Evolutionary conservation across 257 asterid genomes (phyloP), one percentile per base, ranked within the genome.

Genomic region (Solanum okadae): DNA sequence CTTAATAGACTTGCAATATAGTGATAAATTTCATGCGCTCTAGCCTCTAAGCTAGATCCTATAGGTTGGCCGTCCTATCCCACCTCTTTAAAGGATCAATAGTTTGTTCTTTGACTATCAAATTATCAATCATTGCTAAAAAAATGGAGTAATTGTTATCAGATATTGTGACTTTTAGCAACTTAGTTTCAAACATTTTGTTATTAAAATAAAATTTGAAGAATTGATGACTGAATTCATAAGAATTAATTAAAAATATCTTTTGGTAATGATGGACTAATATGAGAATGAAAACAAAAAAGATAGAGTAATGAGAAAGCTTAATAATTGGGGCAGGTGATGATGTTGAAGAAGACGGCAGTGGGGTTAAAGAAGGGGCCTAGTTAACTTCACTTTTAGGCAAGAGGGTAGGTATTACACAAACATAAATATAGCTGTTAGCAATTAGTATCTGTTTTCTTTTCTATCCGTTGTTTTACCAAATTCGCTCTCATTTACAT

Each of bases 241-340:
- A 85, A 63, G 67, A 68, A 63, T 16, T 5, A 70, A 63, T 27
- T 3, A 37, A 67, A 65, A 35, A 27, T 4, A 4, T 18, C 22
- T 31, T 67, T 63, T 67, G n/a, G 38, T 38, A 67, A 67, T 25
- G 81, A 25, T 33, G 16, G 52, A 18, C 18, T n/a, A 49, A 75
- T 73, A 79, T 11, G 6, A 9, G 2, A 81, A 81, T 46, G 68
- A 82, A 82, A 68, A 68, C 76, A 68, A 68, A 11, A 29, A 18
- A 81, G 68, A 85, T 37, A 4, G 81, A 31, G 63, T 67, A 70
- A 67, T 67, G 70, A 86, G 20, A 86, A 59, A 49, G 85, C 71
- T 35, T 44, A 67, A 56, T 86, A 22, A 85, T 42, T 42, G 52
- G 22, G 87, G 90, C 67, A 68, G 92, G 56, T 85, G 90, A 79